Base-by-base conservation (phyloP, 176 grass and related monocot genomes). In the Ensete glaucum region DNA sequence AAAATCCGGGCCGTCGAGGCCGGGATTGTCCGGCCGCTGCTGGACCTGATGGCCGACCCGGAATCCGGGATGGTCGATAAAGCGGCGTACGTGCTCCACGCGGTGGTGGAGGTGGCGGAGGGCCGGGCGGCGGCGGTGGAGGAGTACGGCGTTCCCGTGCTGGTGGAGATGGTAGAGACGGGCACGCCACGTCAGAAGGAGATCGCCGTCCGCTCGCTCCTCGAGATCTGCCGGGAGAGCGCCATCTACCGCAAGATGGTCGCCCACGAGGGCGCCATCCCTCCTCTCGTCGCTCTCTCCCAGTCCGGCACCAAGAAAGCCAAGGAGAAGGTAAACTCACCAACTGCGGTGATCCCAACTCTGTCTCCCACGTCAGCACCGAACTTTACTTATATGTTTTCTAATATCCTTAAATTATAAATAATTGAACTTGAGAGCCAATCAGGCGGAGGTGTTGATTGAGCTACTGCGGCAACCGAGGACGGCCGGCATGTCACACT, bases 181-280 rank as follows among this genome's bases (percentile, higher is more conserved):
- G 70, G 70, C 70, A 54, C 20, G n/a, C 9, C n/a, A 20, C 70
- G 70, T n/a, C 70, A 72, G 70, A 72, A 72, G 70, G 70, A 72
- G 20, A 72, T 72, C 70, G 70, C 70, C 50, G 52, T 53, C 20
- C 50, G 50, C 0, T 2, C 70, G 9, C 70, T 72, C 51, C 23
- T 20, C 70, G 43, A 54, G 50, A 72, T 72, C 70, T 72, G 70
- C 50, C 11, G 21, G 50, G 70, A 72, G 52, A 72, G 50, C 70
- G 70, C 52, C 11, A 50, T 14, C 9, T 72, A 53, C 70, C 70
- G 70, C n/a, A 23, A 51, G 10, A 53, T 54, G 51, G 70, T 72
- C 50, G 50, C 50, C 70, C 70, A 53, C 49, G 70, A 72, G 70
- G 70, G 70, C 9, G 70, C 70, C 70, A 72, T 72, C 43, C 70